Percentiles rank a stretch among this genome's conserved stretches.
Conservation (phyloP, 2,329 filamentous ascomycete species). For the Fusarium falciforme region DNA sequence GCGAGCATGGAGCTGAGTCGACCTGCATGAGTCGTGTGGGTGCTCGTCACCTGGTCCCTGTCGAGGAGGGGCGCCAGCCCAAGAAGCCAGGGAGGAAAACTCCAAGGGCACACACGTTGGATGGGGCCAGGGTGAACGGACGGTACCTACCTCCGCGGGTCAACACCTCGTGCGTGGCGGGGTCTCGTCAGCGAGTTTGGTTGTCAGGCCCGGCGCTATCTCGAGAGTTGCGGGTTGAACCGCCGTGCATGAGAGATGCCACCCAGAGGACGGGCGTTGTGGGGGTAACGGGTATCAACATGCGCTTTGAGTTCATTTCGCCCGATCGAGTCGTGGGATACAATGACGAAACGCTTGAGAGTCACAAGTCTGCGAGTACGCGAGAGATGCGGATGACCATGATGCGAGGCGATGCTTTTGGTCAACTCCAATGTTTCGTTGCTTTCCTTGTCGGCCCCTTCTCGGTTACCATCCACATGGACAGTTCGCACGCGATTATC, state of each 20-base stretch:
- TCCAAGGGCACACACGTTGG: conserved; percentile 22
- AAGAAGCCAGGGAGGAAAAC: conserved; percentile 16
- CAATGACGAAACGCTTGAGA: neutral
- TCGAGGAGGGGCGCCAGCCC: conserved; percentile 22
- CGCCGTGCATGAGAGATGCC: conserved; percentile 48
- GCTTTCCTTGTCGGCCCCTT: neutral
- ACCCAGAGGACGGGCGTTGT: conserved; percentile 32
- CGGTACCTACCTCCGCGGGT: conserved; percentile 16
- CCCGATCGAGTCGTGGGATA: conserved; percentile 3
- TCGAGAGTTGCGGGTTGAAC: conserved; percentile 50
- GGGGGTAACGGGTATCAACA: conserved; percentile 22
- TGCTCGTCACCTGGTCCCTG: conserved; percentile 37
- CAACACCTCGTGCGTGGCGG: conserved; percentile 34
- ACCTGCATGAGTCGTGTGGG: conserved; percentile 39
- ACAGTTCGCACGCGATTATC: neutral
- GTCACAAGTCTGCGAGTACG: neutral
- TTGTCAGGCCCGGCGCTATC: conserved; percentile 44
- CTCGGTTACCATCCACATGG: neutral
- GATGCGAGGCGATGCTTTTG: neutral
- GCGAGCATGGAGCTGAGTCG: conserved; percentile 36
- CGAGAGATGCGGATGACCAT: neutral
- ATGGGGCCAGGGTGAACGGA: conserved; percentile 30
- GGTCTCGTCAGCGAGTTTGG: conserved; percentile 36
- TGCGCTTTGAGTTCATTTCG: conserved; percentile 13
- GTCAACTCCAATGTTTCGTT: neutral